phyloP scores from a whole-genome alignment of 768 basidiomycete species.

The Lactarius sanguifluus region DNA sequence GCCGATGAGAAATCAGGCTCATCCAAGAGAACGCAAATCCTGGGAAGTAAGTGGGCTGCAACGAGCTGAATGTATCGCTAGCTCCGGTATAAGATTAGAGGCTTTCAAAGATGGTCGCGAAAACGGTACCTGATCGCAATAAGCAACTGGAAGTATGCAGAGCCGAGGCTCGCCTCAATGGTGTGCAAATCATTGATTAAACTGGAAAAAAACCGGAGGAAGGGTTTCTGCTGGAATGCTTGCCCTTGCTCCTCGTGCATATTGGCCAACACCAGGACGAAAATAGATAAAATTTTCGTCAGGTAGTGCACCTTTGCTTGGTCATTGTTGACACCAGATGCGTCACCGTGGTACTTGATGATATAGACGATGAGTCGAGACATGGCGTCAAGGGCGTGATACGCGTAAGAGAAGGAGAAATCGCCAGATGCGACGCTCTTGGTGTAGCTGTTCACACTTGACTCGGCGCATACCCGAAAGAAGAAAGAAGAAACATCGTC shows the following conservation, averaged over 20 bases:
- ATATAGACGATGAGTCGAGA: slow-evolving; percentile 95
- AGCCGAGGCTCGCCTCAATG: slow-evolving; percentile 81
- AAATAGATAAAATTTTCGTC: slow-evolving; percentile 95
- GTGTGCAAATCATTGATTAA: slow-evolving; percentile 88
- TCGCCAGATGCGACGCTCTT: slow-evolving; percentile 73
- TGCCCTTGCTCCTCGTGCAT: slow-evolving; percentile 92
- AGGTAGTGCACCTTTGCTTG: slow-evolving; percentile 95
- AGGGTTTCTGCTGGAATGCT: slow-evolving; percentile 94
- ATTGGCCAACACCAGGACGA: slow-evolving; percentile 92
- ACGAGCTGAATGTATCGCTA: slow-evolving; percentile 92
- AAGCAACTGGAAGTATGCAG: slow-evolving; percentile 87
- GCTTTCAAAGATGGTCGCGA: background rate
- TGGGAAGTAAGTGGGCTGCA: slow-evolving; percentile 96
- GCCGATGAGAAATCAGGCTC: slow-evolving; percentile 89
- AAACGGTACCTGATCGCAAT: slow-evolving; percentile 76
- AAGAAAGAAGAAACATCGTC: slow-evolving; percentile 97
- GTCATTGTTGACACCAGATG: slow-evolving; percentile 87
- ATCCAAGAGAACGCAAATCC: slow-evolving; percentile 99
- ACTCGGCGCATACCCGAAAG: slow-evolving; percentile 96
- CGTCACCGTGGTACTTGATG: slow-evolving; percentile 99
- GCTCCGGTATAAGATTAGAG: slow-evolving; percentile 6
- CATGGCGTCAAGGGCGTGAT: slow-evolving; percentile 94
- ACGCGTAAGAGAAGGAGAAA: slow-evolving; percentile 67
- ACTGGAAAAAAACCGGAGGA: slow-evolving; percentile 98
- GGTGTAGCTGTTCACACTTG: slow-evolving; percentile 86